Evolutionary conservation across 2,329 filamentous ascomycete genomes (phyloP).

Genomic region (Aspergillus niger): DNA sequence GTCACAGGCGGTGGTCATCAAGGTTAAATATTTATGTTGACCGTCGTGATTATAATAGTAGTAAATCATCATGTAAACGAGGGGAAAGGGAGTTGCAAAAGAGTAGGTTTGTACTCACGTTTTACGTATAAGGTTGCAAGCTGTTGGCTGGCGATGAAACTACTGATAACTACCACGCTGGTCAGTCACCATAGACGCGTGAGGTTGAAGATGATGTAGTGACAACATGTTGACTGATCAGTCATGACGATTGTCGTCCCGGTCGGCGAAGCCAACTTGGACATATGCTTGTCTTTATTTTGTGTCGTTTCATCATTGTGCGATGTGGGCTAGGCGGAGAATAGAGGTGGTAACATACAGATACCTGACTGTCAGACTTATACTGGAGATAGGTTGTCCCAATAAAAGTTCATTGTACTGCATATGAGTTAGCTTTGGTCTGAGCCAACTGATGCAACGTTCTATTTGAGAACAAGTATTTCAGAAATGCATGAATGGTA

Average conservation of each 20-base stretch:
- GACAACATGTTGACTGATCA: conserved; percentile 41
- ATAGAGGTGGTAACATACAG: conserved; percentile 21
- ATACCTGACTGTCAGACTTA: neutral
- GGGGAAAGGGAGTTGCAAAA: conserved; percentile 9
- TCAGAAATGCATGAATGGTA: conserved; percentile 65
- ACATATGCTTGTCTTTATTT: conserved; percentile 96
- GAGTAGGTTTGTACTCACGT: conserved; percentile 22
- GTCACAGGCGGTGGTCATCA: conserved; percentile 81
- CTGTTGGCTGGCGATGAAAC: neutral
- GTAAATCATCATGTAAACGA: conserved; percentile 65
- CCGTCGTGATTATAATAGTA: conserved; percentile 76
- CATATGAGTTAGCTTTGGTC: conserved; percentile 21
- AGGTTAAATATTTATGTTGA: conserved; percentile 72
- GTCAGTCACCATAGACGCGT: conserved; percentile 30
- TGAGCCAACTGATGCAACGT: conserved; percentile 11
- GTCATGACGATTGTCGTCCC: conserved; percentile 58
- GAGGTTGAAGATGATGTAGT: conserved; percentile 17
- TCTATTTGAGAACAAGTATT: conserved; percentile 17
- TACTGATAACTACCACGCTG: neutral
- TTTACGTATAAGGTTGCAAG: neutral
- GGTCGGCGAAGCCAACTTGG: conserved; percentile 62
- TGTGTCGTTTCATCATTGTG: conserved; percentile 79
- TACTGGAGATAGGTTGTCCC: neutral
- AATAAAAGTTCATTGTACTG: conserved; percentile 2
- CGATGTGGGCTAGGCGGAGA: conserved; percentile 23